A percentile compares a stretch with the other conserved stretches of the same genome.
Evolutionary conservation across 2,329 filamentous ascomycete genomes (phyloP).

Genomic region (Bipolaris oryzae): DNA sequence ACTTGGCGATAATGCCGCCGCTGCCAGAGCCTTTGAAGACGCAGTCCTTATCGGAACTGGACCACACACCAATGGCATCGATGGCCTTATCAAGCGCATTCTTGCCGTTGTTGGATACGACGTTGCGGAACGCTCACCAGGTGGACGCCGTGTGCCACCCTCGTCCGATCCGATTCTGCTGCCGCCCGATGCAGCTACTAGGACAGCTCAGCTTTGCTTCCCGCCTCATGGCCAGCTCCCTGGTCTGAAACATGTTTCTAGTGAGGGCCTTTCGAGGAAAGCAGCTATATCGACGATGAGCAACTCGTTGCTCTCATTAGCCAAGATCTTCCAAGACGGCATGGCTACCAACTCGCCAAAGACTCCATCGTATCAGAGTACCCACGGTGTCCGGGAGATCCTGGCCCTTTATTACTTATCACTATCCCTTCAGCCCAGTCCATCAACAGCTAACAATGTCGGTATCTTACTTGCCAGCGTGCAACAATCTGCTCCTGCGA

Average conservation of each 20-base stretch:
- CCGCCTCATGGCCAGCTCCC: slow-evolving; percentile 75
- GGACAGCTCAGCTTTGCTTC: slow-evolving; percentile 85
- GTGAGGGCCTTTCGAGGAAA: slow-evolving; percentile 72
- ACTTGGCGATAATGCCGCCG: slow-evolving; percentile 77
- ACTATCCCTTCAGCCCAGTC: slow-evolving; percentile 89
- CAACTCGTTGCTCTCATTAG: slow-evolving; percentile 90
- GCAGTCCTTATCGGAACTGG: slow-evolving; percentile 89
- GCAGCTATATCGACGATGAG: slow-evolving; percentile 91
- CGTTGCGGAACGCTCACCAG: slow-evolving; percentile 43
- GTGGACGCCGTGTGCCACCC: slow-evolving; percentile 33
- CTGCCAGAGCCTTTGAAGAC: slow-evolving; percentile 91
- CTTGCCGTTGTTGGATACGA: slow-evolving; percentile 66
- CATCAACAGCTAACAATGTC: slow-evolving; percentile 97
- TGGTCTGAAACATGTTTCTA: slow-evolving; percentile 71
- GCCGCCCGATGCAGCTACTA: slow-evolving; percentile 79
- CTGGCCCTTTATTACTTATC: slow-evolving; percentile 94
- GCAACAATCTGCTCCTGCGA: slow-evolving; percentile 67
- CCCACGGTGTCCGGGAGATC: slow-evolving; percentile 86
- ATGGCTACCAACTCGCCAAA: slow-evolving; percentile 75
- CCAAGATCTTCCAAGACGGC: slow-evolving; percentile 96
- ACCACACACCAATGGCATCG: slow-evolving; percentile 70
- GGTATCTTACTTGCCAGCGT: slow-evolving; percentile 95
- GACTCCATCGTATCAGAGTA: slow-evolving; percentile 62
- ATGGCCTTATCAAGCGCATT: slow-evolving; percentile 78
- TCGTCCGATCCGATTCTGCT: slow-evolving; percentile 73